Evolutionary conservation across 163 green algal genomes (phyloP), one percentile per base, ranked within the genome.

Genomic region (Scenedesmus sp.): DNA sequence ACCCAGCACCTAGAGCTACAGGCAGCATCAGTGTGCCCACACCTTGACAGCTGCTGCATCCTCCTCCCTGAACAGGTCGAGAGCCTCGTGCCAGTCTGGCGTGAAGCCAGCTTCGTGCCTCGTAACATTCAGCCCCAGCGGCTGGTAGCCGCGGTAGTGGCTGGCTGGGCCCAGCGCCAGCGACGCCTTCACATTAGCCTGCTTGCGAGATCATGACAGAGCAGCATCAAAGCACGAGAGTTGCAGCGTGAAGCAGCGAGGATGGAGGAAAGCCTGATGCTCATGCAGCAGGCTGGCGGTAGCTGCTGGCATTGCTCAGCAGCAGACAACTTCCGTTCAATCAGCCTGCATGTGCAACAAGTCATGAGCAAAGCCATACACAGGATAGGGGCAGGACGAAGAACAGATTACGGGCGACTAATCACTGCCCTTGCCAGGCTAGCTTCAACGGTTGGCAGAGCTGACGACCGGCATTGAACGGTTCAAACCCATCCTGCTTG

Each of bases 81-180:
- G 51, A 16, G 87, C 87, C 46, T 91, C 76, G 73, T 97, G 95
- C 88, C 76, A 93, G 86, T 97, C 95, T 4, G 93, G 91, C 24
- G 90, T 83, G 61, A 93, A 96, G 51, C 94, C 94, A 15, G 89
- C 89, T 1, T 94, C 93, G 88, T 95, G 94, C n/a, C 92, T 87
- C 4, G 95, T 97, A 3, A 97, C 94, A 76, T 97, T 97, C 0
- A 91, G 70, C 13, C 94, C 94, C 53, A 97, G 93, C 12, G 83
- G 88, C 85, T 97, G 95, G 59, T 94, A 97, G n/a, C 95, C 95
- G 6, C 95, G 86, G 85, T 89, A 96, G 68, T 72, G 43, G 12
- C 85, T 94, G 65, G 90, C 68, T 16, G 94, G 90, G 7, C 68
- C 85, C n/a, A 96, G 92, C 44, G 81, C 51, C 44, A 96, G 94